Evolutionary conservation across 768 basidiomycete genomes (phyloP), one percentile per base, ranked within the genome.

Genomic region (Lentinula guzmanii): DNA sequence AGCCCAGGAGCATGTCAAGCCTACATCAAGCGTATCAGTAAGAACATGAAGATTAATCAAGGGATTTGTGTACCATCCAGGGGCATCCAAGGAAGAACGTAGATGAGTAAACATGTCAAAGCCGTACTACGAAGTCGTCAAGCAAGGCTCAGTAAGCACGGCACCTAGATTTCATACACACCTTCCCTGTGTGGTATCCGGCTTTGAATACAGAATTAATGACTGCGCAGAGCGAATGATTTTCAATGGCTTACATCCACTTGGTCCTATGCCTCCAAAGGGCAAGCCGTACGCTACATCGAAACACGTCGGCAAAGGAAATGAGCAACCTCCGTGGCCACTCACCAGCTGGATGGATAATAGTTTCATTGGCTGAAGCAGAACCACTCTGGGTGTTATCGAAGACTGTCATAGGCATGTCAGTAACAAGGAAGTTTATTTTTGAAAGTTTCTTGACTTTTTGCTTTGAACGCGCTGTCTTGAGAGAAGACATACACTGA

Each of bases 31-130:
- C 2, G 13, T 33, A 42, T 21, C 18, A 48, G 21, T 21, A 2
- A 21, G 9, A n/a, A 28, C n/a, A 24, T 1, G 43, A 31, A 28
- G 21, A 64, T 82, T 46, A 0, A 54, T 18, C 7, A 24, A 21
- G 41, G 15, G 11, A 4, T 42, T 52, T 10, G 72, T 81, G 46
- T 60, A 87, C 86, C 81, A 84, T 69, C 71, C 75, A 4, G 89
- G 86, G 24, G 83, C 79, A 63, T 88, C 82, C 39, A 82, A 55
- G 0, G 86, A 82, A 4, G 86, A 69, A 56, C 93, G 82, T 28
- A 82, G 65, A 69, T 93, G 91, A 0, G 90, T 91, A 74, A 95
- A 94, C 68, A 81, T 76, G 62, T 91, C 88, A 65, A 93, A 94
- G 4, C 78, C 75, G 67, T 76, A 88, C 68, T 62, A 28, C 7